Base-by-base conservation (phyloP, 2,329 filamentous ascomycete genomes). In the Dactylellina haptotyla region DNA sequence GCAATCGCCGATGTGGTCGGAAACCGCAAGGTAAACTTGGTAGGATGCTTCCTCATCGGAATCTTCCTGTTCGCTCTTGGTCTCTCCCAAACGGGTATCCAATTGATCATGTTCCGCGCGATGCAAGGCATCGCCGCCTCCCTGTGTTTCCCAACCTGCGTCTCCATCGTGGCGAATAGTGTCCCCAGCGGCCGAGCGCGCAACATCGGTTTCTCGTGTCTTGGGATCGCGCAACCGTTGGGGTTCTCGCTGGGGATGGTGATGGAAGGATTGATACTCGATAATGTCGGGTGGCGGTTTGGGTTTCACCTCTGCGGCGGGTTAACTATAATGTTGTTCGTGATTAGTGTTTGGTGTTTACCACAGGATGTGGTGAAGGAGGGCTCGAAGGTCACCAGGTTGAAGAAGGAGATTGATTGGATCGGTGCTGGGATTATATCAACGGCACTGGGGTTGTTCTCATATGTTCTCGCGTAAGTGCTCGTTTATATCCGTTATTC, bases 81-180 rank as follows among this genome's bases (percentile, higher is more conserved):
- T n/a, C 20, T 46, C 9, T 6, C 43, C 6, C 5, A n/a, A 25
- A 46, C n/a, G 5, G n/a, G 20, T 9, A 16, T 46, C n/a, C n/a
- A 46, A 46, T 25, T 46, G n/a, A 46, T 46, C 9, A 18, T 46
- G n/a, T 46, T 46, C 43, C 43, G 43, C 5, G 43, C 43, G n/a
- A 5, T 46, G 6, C n/a, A 16, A 16, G 43, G 43, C 5, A 25
- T 46, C 5, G 43, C 43, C 9, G 16, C 16, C 5, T 46, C 43
- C n/a, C 20, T 46, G 5, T 46, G 43, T n/a, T 16, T 46, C 9
- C 43, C 43, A 18, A 18, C 43, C 5, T 6, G n/a, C 20, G 43
- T 46, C n/a, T 18, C n/a, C 5, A 16, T 46, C n/a, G 20, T 46
- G n/a, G 20, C 43, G 5, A 46, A 16, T 16, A 18, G 20, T 25